A percentile compares a stretch with the other conserved stretches of the same genome.
Conservation (phyloP, 495 filamentous ascomycete species). For the Aspergillus incahuasiensis region DNA sequence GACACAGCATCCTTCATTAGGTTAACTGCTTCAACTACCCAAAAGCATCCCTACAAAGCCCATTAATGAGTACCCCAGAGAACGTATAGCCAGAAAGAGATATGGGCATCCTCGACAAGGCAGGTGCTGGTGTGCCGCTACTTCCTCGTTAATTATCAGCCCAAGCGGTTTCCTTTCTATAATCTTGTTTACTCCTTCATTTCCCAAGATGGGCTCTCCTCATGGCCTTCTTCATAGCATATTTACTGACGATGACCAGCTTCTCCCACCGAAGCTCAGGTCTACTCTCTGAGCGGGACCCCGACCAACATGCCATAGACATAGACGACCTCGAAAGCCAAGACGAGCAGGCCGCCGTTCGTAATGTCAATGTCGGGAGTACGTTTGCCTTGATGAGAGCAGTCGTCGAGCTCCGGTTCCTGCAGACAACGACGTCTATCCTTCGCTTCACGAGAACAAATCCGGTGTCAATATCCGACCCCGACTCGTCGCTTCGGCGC, state of each 20-base stretch:
- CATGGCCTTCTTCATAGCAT: not conserved
- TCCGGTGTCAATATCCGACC: slow-evolving; percentile 1
- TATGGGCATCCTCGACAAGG: not conserved
- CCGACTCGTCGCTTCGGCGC: not conserved
- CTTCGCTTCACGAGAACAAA: not conserved
- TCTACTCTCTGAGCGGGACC: not conserved
- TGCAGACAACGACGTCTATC: slow-evolving; percentile 9
- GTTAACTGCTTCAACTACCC: not conserved
- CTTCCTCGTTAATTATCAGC: not conserved
- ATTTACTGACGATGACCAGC: not conserved
- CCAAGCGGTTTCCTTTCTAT: not conserved
- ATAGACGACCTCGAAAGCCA: not conserved
- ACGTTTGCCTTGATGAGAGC: slow-evolving; percentile 4
- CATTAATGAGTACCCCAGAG: too few relatives aligned
- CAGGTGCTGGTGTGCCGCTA: not conserved
- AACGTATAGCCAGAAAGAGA: too few relatives aligned
- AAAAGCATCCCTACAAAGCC: not conserved
- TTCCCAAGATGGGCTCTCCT: not conserved
- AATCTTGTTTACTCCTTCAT: not conserved
- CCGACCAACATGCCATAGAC: not conserved
- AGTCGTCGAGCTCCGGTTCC: slow-evolving; percentile 10
- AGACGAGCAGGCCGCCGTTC: not conserved
- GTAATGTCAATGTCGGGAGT: not conserved
- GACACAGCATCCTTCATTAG: not conserved
- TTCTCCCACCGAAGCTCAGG: not conserved